Percentiles rank a stretch among this genome's conserved stretches.
phyloP scores from a whole-genome alignment of 306 rosid species.

The Leucaena leucocephala region DNA sequence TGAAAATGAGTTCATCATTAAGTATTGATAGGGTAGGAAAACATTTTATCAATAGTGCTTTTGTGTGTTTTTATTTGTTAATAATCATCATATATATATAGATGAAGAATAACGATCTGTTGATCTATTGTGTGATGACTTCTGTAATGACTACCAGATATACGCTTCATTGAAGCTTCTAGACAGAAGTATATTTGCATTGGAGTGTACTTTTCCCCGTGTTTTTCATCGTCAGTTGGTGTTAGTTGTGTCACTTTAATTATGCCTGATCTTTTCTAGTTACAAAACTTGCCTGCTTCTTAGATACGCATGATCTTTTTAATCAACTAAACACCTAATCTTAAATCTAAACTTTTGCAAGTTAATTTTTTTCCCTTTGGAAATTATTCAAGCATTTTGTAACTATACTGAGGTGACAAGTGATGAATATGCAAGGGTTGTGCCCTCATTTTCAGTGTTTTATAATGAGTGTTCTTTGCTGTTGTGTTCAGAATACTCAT shows the following conservation, averaged over 20 bases:
- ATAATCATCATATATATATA: neutral
- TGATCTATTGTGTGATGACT: neutral
- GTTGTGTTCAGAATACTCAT: no score
- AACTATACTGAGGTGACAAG: neutral
- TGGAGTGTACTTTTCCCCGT: neutral
- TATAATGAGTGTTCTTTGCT: no score
- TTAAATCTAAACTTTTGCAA: neutral
- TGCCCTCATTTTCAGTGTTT: no score
- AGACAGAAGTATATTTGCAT: neutral
- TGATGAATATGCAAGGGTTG: neutral
- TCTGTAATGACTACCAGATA: conserved; percentile 15
- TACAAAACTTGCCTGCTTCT: no score
- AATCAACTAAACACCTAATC: no score
- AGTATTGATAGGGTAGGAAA: neutral
- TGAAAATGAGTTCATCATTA: conserved; percentile 12
- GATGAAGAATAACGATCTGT: neutral
- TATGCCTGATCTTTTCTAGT: neutral
- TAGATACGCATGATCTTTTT: no score
- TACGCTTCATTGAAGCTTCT: neutral
- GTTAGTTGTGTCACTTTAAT: neutral
- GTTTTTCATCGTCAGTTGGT: neutral
- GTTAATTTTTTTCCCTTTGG: neutral
- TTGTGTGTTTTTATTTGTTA: neutral
- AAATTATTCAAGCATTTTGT: neutral
- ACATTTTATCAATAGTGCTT: neutral